Percentiles rank a stretch among this genome's conserved stretches.
phyloP scores from a whole-genome alignment of 148 eudicot genomes.

The Camellia lanceoleosa region DNA sequence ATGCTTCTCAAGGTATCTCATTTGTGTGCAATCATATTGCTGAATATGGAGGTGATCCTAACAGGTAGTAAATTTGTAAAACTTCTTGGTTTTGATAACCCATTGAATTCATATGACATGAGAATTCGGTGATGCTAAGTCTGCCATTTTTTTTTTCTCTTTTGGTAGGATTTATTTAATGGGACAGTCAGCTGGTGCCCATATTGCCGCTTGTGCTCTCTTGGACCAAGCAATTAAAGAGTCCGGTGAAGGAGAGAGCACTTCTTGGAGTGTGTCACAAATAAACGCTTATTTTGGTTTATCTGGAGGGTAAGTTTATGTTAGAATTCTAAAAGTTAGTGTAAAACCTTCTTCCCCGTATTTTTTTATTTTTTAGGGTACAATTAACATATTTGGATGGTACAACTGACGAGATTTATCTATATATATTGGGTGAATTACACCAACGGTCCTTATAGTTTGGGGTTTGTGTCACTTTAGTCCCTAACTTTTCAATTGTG shows the following conservation, averaged over 20 bases:
- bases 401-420: not conserved
- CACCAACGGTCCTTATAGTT: too few species aligned
- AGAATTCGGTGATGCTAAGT: conserved; percentile 4
- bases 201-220: conserved; percentile 90
- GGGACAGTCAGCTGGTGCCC: conserved; percentile 99
- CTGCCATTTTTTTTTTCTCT: not conserved
- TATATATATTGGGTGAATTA: not conserved
- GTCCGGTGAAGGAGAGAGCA: conserved; percentile 48
- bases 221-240: conserved; percentile 82
- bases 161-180: conserved; percentile 72
- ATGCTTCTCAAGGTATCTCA: conserved; percentile 91
- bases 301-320: conserved; percentile 78
- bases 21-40: conserved; percentile 83
- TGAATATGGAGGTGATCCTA: conserved; percentile 97
- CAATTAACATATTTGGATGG: not conserved
- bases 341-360: not conserved
- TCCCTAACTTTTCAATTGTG: too few species aligned
- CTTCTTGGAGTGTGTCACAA: conserved; percentile 82
- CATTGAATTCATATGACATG: not conserved
- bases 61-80: conserved; percentile 42
- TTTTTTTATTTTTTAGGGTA: not conserved
- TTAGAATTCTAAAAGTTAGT: not conserved
- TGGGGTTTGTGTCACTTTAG: too few species aligned
- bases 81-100: not conserved
- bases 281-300: conserved; percentile 91